Evolutionary conservation across 192 early-diverging fungal species (phyloP), one percentile per base, ranked within the genome.

Genomic region (Phycomyces blakesleeanus): DNA sequence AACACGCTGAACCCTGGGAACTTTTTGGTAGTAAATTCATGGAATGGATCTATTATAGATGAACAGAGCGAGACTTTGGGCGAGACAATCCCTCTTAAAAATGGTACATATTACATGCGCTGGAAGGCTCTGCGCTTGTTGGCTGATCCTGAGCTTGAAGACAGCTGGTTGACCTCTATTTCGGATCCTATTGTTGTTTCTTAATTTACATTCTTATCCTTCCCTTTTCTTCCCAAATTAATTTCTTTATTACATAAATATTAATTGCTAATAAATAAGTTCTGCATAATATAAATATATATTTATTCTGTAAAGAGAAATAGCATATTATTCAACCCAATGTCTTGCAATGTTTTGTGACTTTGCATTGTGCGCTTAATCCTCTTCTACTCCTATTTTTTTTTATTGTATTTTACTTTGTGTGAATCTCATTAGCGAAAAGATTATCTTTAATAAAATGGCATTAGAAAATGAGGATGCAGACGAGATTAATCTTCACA

Each of bases 401-500:
- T 34, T 34, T 34, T 34, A 34, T 34, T n/a, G n/a, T n/a, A n/a
- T n/a, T n/a, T n/a, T n/a, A n/a, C n/a, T n/a, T n/a, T n/a, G n/a
- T n/a, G n/a, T n/a, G n/a, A n/a, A n/a, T n/a, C n/a, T 34, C 29
- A 34, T 5, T 2, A 34, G 2, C 29, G 7, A 5, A 34, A 34
- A 6, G n/a, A 18, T 39, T 24, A 14, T 47, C 40, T 58, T 58
- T 25, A 5, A 42, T 16, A 52, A 15, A 3, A 51, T 62, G 49
- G 25, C 3, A 0, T 26, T 37, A 50, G 20, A 49, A 34, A 63
- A 39, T 6, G 74, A 76, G 29, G 61, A 73, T 37, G 76, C 79
- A 38, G 90, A 88, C 56, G 85, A 89, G 57, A 83, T 77, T 47
- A 89, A 90, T 63, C 68, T 79, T 16, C 79, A 81, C 20, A 83